phyloP scores from a whole-genome alignment of 352 stramenopile species.

The Globisporangium echinulatum region DNA sequence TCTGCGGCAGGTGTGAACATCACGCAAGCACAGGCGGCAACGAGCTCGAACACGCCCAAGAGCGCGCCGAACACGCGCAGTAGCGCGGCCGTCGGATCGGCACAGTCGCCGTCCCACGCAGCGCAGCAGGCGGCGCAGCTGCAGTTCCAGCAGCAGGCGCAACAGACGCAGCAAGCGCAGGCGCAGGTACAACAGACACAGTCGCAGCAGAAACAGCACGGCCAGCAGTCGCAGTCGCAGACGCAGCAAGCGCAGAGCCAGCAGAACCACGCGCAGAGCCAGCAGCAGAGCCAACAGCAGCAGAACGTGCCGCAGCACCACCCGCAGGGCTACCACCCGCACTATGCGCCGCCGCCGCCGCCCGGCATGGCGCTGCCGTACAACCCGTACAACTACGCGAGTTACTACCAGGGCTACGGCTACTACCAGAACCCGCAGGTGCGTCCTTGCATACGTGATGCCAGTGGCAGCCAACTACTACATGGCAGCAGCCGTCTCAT shows the following conservation, averaged over 20 bases:
- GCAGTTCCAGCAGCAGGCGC: constrained; percentile 27
- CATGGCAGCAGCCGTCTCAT: not conserved
- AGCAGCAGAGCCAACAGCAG: constrained; percentile 43
- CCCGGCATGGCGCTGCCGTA: constrained; percentile 83
- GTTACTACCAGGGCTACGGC: constrained; percentile 82
- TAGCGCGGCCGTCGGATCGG: constrained; percentile 17
- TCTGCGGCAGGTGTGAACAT: constrained; percentile 20
- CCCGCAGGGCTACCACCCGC: constrained; percentile 72
- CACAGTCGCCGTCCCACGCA: constrained; percentile 55
- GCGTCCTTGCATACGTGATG: not conserved
- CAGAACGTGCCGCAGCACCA: constrained; percentile 52
- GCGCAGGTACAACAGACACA: constrained; percentile 28
- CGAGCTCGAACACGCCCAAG: constrained; percentile 59
- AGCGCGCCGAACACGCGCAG: constrained; percentile 17
- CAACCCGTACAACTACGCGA: constrained; percentile 86
- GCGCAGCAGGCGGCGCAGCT: constrained; percentile 31
- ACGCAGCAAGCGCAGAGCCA: constrained; percentile 11
- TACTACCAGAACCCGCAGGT: constrained; percentile 88
- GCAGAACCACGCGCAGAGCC: constrained; percentile 14
- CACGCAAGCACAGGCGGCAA: constrained; percentile 22
- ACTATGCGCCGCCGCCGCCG: constrained; percentile 78
- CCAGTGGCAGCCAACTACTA: not conserved
- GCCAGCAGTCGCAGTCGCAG: constrained; percentile 18
- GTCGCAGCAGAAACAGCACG: constrained; percentile 18
- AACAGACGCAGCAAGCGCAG: constrained; percentile 15